phyloP scores from a whole-genome alignment of 176 grass and related monocot genomes.

The Elaeis guineensis region DNA sequence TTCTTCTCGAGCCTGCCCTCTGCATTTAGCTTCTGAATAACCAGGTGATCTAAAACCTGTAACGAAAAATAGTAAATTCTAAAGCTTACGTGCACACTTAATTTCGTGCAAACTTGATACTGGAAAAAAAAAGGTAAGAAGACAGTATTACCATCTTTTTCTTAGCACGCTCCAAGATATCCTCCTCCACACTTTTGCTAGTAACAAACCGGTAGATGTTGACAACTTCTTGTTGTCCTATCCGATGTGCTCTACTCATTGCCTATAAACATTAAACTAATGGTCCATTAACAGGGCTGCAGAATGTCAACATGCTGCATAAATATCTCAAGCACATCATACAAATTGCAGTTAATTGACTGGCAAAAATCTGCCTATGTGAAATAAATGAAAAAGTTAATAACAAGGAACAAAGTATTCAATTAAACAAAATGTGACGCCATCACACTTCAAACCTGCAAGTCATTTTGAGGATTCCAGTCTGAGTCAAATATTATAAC shows the following conservation, averaged over 20 bases:
- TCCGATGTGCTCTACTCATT: constrained; percentile 99
- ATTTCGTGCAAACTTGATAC: too few relatives aligned
- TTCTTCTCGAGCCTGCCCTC: constrained; percentile 99
- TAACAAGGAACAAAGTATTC: too few relatives aligned
- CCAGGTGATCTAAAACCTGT: constrained; percentile 98
- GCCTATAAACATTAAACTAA: constrained; percentile 25
- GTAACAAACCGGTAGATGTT: constrained; percentile 98
- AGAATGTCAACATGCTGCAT: too few relatives aligned
- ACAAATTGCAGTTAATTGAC: too few relatives aligned
- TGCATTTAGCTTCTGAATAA: constrained; percentile 99
- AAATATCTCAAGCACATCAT: too few relatives aligned
- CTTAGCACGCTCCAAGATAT: constrained; percentile 97
- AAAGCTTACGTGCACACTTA: not conserved
- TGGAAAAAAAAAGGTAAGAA: not conserved
- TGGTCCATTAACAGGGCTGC: too few relatives aligned
- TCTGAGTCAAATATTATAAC: constrained; percentile 99
- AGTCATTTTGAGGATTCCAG: constrained; percentile 99
- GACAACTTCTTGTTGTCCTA: constrained; percentile 97
- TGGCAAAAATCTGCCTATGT: too few relatives aligned
- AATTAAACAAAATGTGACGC: not conserved
- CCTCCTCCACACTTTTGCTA: constrained; percentile 98
- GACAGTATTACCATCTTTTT: constrained; percentile 68
- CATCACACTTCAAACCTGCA: constrained; percentile 46
- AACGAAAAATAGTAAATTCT: constrained; percentile 6
- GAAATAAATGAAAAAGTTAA: too few relatives aligned